A percentile compares a stretch with the other conserved stretches of the same genome.
Evolutionary conservation across 805 yeast species (phyloP).

Genomic region (Kazachstania bromeliacearum): DNA sequence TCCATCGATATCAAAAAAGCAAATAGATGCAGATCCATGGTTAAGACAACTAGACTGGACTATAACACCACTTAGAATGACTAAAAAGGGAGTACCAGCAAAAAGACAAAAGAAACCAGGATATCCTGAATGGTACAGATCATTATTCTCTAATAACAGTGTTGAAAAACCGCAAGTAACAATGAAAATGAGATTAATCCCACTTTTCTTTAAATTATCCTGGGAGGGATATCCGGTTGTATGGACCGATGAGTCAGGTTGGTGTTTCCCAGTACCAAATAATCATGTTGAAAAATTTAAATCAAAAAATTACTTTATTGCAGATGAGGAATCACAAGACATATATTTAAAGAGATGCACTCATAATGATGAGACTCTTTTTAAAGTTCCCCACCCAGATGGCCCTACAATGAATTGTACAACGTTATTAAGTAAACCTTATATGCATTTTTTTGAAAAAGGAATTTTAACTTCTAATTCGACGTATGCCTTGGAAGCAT

Average conservation of each 20-base stretch:
- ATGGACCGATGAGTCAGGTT: slow-evolving; percentile 75
- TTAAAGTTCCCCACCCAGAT: slow-evolving; percentile 82
- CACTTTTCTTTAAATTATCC: slow-evolving; percentile 61
- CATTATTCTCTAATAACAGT: slow-evolving; percentile 34
- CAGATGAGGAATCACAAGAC: slow-evolving; percentile 13
- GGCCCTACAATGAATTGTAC: slow-evolving; percentile 71
- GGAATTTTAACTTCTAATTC: slow-evolving; percentile 64
- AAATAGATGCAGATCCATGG: slow-evolving; percentile 67
- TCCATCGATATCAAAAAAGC: slow-evolving; percentile 1
- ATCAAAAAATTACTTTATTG: slow-evolving; percentile 31
- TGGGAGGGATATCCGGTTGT: slow-evolving; percentile 81
- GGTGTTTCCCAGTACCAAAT: slow-evolving; percentile 67
- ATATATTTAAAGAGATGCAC: slow-evolving; percentile 5
- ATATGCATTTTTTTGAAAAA: slow-evolving; percentile 59
- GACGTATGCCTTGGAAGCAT: slow-evolving; percentile 64
- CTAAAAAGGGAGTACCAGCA: slow-evolving; percentile 58
- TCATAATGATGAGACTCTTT: slow-evolving; percentile 24
- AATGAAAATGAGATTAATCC: slow-evolving; percentile 64
- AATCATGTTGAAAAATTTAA: slow-evolving; percentile 24
- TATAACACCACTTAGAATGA: slow-evolving; percentile 45
- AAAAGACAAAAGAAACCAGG: slow-evolving; percentile 80
- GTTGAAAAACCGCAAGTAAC: slow-evolving; percentile 47
- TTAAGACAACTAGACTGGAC: slow-evolving; percentile 84
- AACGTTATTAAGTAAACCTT: slow-evolving; percentile 67
- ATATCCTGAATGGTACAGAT: slow-evolving; percentile 88